Percentiles rank a stretch among this genome's conserved stretches.
Evolutionary conservation across 345 rosid species (phyloP).

Genomic region (Linum usitatissimum): DNA sequence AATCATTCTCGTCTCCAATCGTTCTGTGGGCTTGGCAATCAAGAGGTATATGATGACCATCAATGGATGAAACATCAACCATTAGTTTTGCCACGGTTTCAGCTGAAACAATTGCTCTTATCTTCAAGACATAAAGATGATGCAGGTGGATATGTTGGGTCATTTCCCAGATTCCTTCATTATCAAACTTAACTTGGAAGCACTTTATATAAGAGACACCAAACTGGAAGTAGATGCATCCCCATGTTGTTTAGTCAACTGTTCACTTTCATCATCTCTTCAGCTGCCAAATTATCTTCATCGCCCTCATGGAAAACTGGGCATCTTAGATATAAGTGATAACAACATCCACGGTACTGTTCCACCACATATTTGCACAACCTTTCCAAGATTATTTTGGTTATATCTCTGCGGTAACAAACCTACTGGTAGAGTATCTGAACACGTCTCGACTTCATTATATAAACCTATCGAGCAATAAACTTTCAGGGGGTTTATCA

Average conservation of each 20-base stretch:
- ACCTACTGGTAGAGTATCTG: neutral
- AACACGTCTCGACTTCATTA: neutral
- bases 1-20: neutral
- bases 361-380: neutral
- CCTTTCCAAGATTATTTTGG: neutral
- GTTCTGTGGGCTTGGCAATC: too few species aligned
- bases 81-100: neutral
- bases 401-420: neutral
- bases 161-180: too few species aligned
- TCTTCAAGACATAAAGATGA: neutral
- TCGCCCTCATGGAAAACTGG: neutral
- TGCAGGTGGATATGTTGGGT: neutral
- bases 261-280: too few species aligned
- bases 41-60: neutral
- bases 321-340: neutral
- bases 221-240: too few species aligned
- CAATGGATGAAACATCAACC: neutral
- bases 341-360: neutral
- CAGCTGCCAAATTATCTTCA: neutral
- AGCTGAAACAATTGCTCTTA: neutral
- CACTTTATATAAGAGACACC: too few species aligned
- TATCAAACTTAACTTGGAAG: too few species aligned
- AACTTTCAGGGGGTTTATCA: conserved; percentile 1
- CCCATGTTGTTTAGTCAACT: too few species aligned
- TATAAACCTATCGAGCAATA: conserved; percentile 7